A percentile compares a stretch with the other conserved stretches of the same genome.
Conservation (phyloP, 257 asterid species). For the Solanum bulbocastanum region DNA sequence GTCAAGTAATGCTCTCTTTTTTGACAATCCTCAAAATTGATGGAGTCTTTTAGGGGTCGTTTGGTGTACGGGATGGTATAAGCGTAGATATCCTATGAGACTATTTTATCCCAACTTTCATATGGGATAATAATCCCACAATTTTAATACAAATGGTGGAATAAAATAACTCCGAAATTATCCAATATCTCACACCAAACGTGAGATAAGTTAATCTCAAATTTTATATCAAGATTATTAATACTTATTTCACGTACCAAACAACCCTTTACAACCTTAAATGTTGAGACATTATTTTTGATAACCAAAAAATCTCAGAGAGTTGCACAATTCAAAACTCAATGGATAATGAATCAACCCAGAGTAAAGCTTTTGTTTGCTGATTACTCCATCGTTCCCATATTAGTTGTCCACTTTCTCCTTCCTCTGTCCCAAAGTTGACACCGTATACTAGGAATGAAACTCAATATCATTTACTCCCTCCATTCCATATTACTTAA, state of each 20-base stretch:
- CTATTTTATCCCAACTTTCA: not conserved
- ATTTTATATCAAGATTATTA: too few relatives aligned
- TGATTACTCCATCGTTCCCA: too few relatives aligned
- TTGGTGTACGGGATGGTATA: not conserved
- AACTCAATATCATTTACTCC: not conserved
- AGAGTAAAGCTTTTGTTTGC: not conserved
- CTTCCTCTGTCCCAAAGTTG: not conserved
- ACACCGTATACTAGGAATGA: not conserved
- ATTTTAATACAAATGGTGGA: rapidly evolving
- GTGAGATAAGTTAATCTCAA: too few relatives aligned
- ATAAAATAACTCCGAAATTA: too few relatives aligned
- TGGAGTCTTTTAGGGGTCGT: not conserved
- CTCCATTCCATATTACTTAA: too few relatives aligned
- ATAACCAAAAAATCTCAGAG: not conserved
- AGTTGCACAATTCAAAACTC: not conserved
- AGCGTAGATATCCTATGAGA: too few relatives aligned
- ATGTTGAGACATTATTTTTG: not conserved
- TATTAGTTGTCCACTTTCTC: not conserved
- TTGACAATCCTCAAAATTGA: not conserved
- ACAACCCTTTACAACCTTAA: not conserved
- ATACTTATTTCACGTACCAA: not conserved
- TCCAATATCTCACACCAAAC: not conserved
- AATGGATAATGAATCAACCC: not conserved
- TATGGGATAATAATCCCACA: not conserved
- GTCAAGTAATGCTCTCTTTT: not conserved